A percentile compares a stretch with the other conserved stretches of the same genome.
phyloP scores from a whole-genome alignment of 2,329 filamentous ascomycete species.

The Trematosphaeria pertusa region DNA sequence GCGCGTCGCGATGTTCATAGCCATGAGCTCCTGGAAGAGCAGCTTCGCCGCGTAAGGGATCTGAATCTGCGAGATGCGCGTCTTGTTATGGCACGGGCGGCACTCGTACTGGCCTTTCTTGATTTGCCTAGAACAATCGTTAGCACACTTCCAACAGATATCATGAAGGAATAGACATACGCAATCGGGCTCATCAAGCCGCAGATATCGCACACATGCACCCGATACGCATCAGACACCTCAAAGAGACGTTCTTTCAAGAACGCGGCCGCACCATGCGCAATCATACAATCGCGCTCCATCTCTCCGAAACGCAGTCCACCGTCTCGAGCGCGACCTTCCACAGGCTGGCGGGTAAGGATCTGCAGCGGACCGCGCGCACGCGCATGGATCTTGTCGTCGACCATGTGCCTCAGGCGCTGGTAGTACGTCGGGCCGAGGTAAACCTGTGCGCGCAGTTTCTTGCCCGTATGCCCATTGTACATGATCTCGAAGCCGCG shows the following conservation, averaged over 20 bases:
- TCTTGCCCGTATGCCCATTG: conserved; percentile 94
- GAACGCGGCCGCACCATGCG: conserved; percentile 96
- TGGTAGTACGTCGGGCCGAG: conserved; percentile 98
- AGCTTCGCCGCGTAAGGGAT: conserved; percentile 98
- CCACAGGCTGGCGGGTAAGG: conserved; percentile 93
- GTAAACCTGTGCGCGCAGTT: conserved; percentile 94
- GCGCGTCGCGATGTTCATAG: conserved; percentile 97
- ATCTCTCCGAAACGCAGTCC: conserved; percentile 99
- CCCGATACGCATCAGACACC: conserved; percentile 96
- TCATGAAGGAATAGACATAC: conserved; percentile 67
- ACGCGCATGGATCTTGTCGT: conserved; percentile 99
- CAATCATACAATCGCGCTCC: conserved; percentile 99
- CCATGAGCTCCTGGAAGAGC: conserved; percentile 95
- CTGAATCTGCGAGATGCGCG: conserved; percentile 95
- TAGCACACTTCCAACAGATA: conserved; percentile 18
- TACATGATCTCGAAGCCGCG: conserved; percentile 99
- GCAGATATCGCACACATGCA: conserved; percentile 98
- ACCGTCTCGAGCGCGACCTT: conserved; percentile 97
- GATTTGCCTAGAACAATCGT: conserved; percentile 70
- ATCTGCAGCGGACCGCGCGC: conserved; percentile 97
- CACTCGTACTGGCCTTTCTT: conserved; percentile 97
- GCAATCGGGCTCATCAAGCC: conserved; percentile 99
- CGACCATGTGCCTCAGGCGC: conserved; percentile 98
- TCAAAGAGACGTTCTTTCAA: conserved; percentile 97
- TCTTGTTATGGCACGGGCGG: conserved; percentile 98